phyloP scores from a whole-genome alignment of 768 basidiomycete genomes.

The Rhizopogon vinicolor region DNA sequence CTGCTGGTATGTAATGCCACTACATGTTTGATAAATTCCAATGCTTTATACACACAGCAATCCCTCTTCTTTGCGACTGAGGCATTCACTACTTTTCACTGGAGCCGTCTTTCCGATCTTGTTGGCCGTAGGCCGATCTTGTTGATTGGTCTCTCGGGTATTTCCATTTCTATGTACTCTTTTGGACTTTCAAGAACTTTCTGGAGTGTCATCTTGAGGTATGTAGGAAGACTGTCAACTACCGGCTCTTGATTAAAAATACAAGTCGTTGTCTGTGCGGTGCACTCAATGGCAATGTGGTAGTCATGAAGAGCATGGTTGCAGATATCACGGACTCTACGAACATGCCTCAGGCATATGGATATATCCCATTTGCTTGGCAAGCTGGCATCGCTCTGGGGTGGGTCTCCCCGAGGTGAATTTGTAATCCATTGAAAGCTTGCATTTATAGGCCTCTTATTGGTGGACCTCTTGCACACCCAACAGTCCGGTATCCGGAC shows the following conservation, averaged over 20 bases:
- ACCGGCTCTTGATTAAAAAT: background rate
- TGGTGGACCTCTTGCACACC: constrained; percentile 60
- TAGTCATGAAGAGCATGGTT: constrained; percentile 37
- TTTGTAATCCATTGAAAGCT: background rate
- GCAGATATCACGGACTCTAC: constrained; percentile 29
- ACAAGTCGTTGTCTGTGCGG: constrained; percentile 35
- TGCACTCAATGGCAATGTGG: constrained; percentile 45
- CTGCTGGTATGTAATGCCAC: constrained; percentile 27
- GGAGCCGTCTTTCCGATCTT: constrained; percentile 39
- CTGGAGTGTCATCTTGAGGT: constrained; percentile 34
- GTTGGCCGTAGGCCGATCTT: constrained; percentile 40
- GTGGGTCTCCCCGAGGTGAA: constrained; percentile 29
- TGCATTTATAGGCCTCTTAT: constrained; percentile 45
- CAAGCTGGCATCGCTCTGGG: constrained; percentile 34
- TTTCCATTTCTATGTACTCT: constrained; percentile 35
- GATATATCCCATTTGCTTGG: constrained; percentile 49
- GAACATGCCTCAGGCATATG: constrained; percentile 36
- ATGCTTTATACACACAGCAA: constrained; percentile 23
- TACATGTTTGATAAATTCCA: constrained; percentile 22
- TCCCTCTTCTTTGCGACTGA: constrained; percentile 41
- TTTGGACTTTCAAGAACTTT: constrained; percentile 38
- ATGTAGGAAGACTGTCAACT: background rate
- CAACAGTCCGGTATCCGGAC: constrained; percentile 55
- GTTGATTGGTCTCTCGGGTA: constrained; percentile 33
- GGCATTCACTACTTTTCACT: constrained; percentile 36